Base-by-base conservation (phyloP, 2,329 filamentous ascomycete genomes). In the Fusarium sacchari region DNA sequence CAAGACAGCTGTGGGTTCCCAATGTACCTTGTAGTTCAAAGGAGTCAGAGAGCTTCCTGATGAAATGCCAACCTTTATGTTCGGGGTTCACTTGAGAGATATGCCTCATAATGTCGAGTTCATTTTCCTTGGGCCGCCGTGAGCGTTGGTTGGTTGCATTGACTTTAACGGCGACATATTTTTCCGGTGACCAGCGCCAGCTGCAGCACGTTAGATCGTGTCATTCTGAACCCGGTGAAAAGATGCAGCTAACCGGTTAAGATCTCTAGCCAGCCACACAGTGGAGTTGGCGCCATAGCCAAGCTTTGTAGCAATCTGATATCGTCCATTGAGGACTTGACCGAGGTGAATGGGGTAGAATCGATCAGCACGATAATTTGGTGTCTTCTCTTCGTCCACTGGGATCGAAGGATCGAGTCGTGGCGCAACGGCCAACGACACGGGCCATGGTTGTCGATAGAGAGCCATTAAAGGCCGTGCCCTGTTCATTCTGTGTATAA, bases 81-180 rank as follows among this genome's bases (percentile, higher is more conserved):
- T 43, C 26, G 5, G 64, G 62, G 30, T 69, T 73, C 32, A 55
- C 32, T 22, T 60, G 40, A 13, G 60, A 73, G 34, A 76, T 71
- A 30, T 77, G 72, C 7, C 59, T 34, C 34, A 75, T 46, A 17
- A 76, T 74, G 6, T 58, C 53, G 10, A 72, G 32, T 50, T 78
- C 70, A 47, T 76, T 65, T 58, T 67, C 32, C 11, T 52, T 20
- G 10, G 32, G 30, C 11, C 39, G 55, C 10, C 46, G 63, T 44
- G 43, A 55, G 12, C 50, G 28, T 15, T 40, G 40, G 11, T 15
- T 61, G 15, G n/a, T 18, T 32, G 72, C 34, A 42, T 74, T 74
- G 4, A 77, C 52, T 40, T 78, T 77, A 7, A 76, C 24, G 5
- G 75, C 72, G 43, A 76, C 64, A 49, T 77, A 78, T 63, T 58